Evolutionary conservation across 2,329 filamentous ascomycete species (phyloP).

Genomic region (Chalaropsis ovoidea): DNA sequence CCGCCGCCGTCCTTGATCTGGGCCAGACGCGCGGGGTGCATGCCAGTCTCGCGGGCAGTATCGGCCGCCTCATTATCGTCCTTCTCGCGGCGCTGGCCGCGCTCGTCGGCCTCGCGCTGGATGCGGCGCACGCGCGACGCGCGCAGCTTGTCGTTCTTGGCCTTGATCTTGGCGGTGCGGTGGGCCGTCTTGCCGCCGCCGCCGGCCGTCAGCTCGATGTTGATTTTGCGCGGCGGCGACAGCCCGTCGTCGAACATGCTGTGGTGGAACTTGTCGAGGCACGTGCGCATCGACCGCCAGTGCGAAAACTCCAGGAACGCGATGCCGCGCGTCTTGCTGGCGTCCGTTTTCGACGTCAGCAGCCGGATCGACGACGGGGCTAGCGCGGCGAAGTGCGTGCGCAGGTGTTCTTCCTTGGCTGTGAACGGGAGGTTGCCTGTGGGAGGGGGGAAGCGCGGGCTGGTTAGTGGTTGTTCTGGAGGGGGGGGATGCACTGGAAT

Average conservation of each 20-base stretch:
- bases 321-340: conserved; percentile 59
- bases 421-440: conserved; percentile 77
- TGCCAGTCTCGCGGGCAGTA: conserved; percentile 30
- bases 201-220: conserved; percentile 84
- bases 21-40: conserved; percentile 45
- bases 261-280: conserved; percentile 83
- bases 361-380: conserved; percentile 61
- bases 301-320: conserved; percentile 83
- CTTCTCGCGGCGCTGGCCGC: conserved; percentile 35
- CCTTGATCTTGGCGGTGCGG: conserved; percentile 65
- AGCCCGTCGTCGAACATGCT: conserved; percentile 55
- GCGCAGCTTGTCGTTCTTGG: conserved; percentile 77
- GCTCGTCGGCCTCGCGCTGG: conserved; percentile 38
- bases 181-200: conserved; percentile 69
- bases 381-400: conserved; percentile 67
- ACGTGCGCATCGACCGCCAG: conserved; percentile 86
- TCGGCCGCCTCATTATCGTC: conserved; percentile 28
- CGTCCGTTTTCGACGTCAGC: conserved; percentile 55
- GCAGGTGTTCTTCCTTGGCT: conserved; percentile 59
- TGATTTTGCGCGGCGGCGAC: conserved; percentile 61
- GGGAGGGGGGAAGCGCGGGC: conserved; percentile 30
- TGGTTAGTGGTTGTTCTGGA: conserved; percentile 28
- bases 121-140: conserved; percentile 48
- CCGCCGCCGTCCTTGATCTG: conserved; percentile 27
- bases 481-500: conserved; percentile 23